Percentiles rank a stretch among this genome's conserved stretches.
These are phyloP conservation scores for Nakazawaea pomicola DNA, from an alignment of 805 yeast genomes.

Conservation along the genomic window DNA sequence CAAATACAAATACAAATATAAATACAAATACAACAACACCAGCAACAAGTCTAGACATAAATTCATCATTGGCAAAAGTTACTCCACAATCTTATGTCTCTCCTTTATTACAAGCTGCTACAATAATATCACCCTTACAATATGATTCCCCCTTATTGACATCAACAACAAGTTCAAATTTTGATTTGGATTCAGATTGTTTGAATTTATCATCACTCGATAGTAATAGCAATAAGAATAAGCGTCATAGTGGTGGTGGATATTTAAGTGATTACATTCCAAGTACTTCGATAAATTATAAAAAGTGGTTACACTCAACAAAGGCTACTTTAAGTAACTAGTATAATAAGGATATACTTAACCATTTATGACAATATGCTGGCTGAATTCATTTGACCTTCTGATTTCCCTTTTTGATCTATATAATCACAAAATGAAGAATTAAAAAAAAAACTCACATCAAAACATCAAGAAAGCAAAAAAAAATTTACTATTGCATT, in stretches of 20 bases:
- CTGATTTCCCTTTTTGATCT: too few relatives aligned
- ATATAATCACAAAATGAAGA: too few relatives aligned
- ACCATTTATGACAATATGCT: too few relatives aligned
- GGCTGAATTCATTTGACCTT: too few relatives aligned
- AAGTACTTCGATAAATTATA: constrained; percentile 14
- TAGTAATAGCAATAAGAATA: too few relatives aligned
- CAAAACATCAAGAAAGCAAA: too few relatives aligned
- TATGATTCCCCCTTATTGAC: constrained; percentile 13
- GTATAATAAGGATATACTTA: too few relatives aligned
- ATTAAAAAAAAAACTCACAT: too few relatives aligned
- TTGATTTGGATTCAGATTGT: constrained; percentile 12
- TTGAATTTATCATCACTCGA: constrained; percentile 6
- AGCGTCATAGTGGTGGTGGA: too few relatives aligned
- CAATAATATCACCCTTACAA: constrained; percentile 5
- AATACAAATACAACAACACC: constrained; percentile 2
- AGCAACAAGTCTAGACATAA: background rate
- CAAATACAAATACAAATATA: too few relatives aligned
- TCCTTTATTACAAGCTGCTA: constrained; percentile 5
- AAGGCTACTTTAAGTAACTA: constrained; percentile 1
- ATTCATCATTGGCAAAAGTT: too few relatives aligned
- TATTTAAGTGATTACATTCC: constrained; percentile 12
- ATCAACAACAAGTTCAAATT: background rate
- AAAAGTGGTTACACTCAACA: constrained; percentile 15
- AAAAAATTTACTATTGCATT: too few relatives aligned
- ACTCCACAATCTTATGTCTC: constrained; percentile 1